Percentiles rank a stretch among this genome's conserved stretches.
phyloP scores from a whole-genome alignment of 1,284 basidiomycete species.

The Fomitopsis pinicola region DNA sequence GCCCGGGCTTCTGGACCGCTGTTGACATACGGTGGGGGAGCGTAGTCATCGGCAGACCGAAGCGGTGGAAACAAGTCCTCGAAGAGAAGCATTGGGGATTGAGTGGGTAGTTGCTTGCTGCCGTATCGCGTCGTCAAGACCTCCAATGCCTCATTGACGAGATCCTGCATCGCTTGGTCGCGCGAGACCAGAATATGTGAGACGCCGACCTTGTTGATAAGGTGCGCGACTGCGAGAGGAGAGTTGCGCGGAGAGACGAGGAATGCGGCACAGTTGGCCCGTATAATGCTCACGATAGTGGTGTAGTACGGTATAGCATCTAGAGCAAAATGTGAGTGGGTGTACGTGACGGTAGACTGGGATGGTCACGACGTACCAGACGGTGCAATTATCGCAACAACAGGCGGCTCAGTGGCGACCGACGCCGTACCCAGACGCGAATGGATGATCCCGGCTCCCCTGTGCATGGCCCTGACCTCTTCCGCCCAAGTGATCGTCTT shows the following conservation, averaged over 20 bases:
- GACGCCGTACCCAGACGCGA: neutral
- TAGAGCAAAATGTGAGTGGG: slow-evolving; percentile 4
- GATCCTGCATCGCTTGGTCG: slow-evolving; percentile 21
- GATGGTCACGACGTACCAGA: neutral
- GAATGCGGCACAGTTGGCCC: slow-evolving; percentile 26
- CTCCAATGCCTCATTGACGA: slow-evolving; percentile 9
- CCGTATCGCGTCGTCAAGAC: neutral
- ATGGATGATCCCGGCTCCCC: neutral
- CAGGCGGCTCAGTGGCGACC: neutral
- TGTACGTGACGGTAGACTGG: no score
- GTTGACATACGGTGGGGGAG: neutral
- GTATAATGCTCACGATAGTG: slow-evolving; percentile 21
- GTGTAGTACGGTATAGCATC: slow-evolving; percentile 30
- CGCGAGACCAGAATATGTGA: slow-evolving; percentile 24
- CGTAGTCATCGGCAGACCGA: neutral
- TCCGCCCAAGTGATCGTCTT: slow-evolving; percentile 24
- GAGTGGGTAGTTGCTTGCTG: neutral
- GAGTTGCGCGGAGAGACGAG: slow-evolving; percentile 37
- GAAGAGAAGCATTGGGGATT: slow-evolving; percentile 18
- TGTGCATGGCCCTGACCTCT: slow-evolving; percentile 16
- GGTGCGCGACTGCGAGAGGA: slow-evolving; percentile 28
- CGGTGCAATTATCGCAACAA: slow-evolving; percentile 2
- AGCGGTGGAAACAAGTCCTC: slow-evolving; percentile 13
- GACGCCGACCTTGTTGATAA: slow-evolving; percentile 25
- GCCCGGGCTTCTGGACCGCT: slow-evolving; percentile 12